These are phyloP conservation scores for Ogataea hybrid DNA, from an alignment of 1,139 yeast species.

Conservation along the genomic window DNA sequence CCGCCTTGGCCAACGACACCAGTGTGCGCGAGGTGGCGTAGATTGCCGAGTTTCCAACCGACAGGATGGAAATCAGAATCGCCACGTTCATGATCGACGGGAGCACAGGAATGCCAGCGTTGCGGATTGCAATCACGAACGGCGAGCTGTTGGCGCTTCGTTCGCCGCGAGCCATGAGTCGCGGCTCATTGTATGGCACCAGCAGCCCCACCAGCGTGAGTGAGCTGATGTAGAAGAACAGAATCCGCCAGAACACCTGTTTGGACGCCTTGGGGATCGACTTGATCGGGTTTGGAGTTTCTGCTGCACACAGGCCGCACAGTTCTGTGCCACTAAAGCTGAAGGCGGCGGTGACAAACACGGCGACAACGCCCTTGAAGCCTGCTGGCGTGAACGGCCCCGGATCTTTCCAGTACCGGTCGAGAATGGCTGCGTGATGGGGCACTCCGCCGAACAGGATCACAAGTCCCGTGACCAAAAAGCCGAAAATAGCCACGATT, in stretches of 20 bases:
- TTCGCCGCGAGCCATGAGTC: conserved; percentile 41
- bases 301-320: conserved; percentile 47
- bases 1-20: conserved; percentile 46
- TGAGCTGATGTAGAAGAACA: conserved; percentile 53
- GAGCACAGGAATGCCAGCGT: conserved; percentile 43
- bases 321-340: conserved; percentile 54
- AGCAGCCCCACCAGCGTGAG: conserved; percentile 46
- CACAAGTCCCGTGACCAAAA: conserved; percentile 46
- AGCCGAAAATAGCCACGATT: conserved; percentile 38
- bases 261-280: conserved; percentile 73
- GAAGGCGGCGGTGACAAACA: conserved; percentile 51
- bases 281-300: conserved; percentile 40
- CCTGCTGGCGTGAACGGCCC: conserved; percentile 63
- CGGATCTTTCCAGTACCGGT: conserved; percentile 53
- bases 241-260: conserved; percentile 72
- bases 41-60: conserved; percentile 54
- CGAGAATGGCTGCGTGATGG: conserved; percentile 52
- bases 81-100: conserved; percentile 54
- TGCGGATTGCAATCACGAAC: conserved; percentile 48
- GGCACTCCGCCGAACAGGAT: conserved; percentile 56
- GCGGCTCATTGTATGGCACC: conserved; percentile 52
- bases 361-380: conserved; percentile 48
- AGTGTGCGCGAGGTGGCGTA: conserved; percentile 53
- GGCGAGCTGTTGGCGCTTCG: conserved; percentile 43
- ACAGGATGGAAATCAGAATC: conserved; percentile 46